A percentile compares a stretch with the other conserved stretches of the same genome.
These are phyloP conservation scores for Hypoxylon sp. DNA, from an alignment of 2,329 filamentous ascomycete species.

Conservation along the genomic window DNA sequence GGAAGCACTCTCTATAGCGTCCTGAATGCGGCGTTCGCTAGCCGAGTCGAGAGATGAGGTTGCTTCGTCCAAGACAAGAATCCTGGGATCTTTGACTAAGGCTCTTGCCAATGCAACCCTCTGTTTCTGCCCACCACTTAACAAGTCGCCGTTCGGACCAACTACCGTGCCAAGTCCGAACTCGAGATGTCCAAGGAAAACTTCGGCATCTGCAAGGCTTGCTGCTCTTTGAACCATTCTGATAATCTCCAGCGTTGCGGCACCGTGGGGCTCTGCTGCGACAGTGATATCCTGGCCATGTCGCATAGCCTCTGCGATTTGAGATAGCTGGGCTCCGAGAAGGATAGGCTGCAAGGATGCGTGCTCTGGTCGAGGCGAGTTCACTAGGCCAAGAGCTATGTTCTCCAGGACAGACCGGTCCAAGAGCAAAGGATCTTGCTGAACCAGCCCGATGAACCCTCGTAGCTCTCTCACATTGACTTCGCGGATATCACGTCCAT, in stretches of 20 bases:
- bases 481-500: constrained; percentile 56
- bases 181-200: constrained; percentile 57
- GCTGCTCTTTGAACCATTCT: constrained; percentile 58
- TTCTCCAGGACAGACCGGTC: constrained; percentile 49
- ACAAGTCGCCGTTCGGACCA: constrained; percentile 53
- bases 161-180: constrained; percentile 55
- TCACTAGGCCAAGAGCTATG: constrained; percentile 49
- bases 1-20: constrained; percentile 46
- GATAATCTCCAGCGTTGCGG: constrained; percentile 59
- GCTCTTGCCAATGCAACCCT: constrained; percentile 57
- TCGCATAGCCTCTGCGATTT: constrained; percentile 61
- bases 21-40: constrained; percentile 56
- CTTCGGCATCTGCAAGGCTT: constrained; percentile 63
- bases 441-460: constrained; percentile 45
- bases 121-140: constrained; percentile 59
- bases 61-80: constrained; percentile 59
- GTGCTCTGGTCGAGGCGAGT: constrained; percentile 45
- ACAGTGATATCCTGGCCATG: constrained; percentile 57
- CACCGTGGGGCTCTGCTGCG: constrained; percentile 53
- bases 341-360: constrained; percentile 53
- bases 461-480: constrained; percentile 55
- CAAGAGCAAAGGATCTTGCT: constrained; percentile 47
- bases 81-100: constrained; percentile 55
- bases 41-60: constrained; percentile 59
- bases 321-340: constrained; percentile 56